Conservation (phyloP, 208 protist genomes). For the Leishmania major region DNA sequence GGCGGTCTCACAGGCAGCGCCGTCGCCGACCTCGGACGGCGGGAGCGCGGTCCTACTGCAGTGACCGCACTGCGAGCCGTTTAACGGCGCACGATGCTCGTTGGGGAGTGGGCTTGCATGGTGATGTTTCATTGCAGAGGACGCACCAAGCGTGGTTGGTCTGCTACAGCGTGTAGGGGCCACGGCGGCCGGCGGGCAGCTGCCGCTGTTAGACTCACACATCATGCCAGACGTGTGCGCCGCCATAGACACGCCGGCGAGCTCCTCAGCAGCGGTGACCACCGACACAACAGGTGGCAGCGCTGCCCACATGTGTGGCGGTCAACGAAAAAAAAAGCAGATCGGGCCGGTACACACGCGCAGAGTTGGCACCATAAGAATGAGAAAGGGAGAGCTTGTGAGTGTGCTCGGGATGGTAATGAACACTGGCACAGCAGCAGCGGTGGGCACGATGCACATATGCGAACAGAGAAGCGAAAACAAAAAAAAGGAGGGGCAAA, state of each 20-base stretch:
- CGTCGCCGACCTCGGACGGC: background rate
- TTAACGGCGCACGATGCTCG: background rate
- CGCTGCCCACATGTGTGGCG: constrained; percentile 27
- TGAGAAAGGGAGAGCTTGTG: background rate
- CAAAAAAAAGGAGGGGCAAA: background rate
- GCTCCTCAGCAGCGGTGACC: constrained; percentile 17
- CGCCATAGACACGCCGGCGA: constrained; percentile 21
- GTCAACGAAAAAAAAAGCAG: background rate
- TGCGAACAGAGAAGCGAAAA: background rate
- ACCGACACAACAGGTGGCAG: constrained; percentile 24
- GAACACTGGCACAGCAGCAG: background rate
- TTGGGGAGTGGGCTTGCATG: background rate
- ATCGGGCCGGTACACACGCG: background rate
- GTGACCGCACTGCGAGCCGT: background rate
- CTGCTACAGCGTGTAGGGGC: background rate
- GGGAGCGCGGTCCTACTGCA: background rate
- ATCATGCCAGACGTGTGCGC: constrained; percentile 23
- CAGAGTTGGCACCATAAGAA: background rate
- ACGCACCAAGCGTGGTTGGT: background rate
- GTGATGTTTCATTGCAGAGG: background rate
- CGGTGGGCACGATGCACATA: background rate
- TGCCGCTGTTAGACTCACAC: background rate
- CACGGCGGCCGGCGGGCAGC: background rate
- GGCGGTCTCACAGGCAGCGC: background rate
- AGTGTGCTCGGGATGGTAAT: background rate